A percentile compares a stretch with the other conserved stretches of the same genome.
These are phyloP conservation scores for Oxalis stricta DNA, from an alignment of 441 rosid species.

Conservation along the genomic window DNA sequence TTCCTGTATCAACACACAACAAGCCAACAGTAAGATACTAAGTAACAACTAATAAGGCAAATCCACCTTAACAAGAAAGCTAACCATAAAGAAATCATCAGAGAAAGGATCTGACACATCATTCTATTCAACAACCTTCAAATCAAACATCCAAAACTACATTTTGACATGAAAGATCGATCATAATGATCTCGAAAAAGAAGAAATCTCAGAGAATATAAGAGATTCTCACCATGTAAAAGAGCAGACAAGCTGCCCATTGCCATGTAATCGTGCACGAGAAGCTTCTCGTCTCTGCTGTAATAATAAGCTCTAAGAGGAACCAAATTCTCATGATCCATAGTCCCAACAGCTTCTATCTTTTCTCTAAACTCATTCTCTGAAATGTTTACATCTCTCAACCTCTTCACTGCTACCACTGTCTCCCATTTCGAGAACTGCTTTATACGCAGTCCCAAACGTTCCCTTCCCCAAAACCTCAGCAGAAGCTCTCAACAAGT, in stretches of 20 bases:
- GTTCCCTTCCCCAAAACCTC: conserved; percentile 97
- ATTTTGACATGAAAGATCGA: not conserved
- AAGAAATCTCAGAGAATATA: conserved; percentile 5
- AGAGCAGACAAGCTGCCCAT: conserved; percentile 98
- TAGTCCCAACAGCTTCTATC: conserved; percentile 71
- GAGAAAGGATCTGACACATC: conserved; percentile 7
- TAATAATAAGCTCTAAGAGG: conserved; percentile 83
- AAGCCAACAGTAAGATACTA: not conserved
- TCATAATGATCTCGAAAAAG: not conserved
- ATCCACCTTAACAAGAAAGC: too few relatives aligned
- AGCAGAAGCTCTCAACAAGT: conserved; percentile 87
- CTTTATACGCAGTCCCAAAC: conserved; percentile 93
- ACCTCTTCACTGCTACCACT: conserved; percentile 90
- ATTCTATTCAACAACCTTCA: conserved; percentile 8
- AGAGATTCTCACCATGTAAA: conserved; percentile 61
- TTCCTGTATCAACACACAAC: conserved; percentile 38
- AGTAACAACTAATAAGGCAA: not conserved
- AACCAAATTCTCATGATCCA: conserved; percentile 84
- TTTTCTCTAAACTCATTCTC: conserved; percentile 78
- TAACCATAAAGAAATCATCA: too few relatives aligned
- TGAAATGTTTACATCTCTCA: conserved; percentile 64
- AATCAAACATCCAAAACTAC: not conserved
- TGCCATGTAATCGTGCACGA: conserved; percentile 88
- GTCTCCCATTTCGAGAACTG: conserved; percentile 58
- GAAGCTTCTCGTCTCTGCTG: conserved; percentile 88